phyloP scores from a whole-genome alignment of 192 early-diverging fungal genomes.

The Coemansia reversa region DNA sequence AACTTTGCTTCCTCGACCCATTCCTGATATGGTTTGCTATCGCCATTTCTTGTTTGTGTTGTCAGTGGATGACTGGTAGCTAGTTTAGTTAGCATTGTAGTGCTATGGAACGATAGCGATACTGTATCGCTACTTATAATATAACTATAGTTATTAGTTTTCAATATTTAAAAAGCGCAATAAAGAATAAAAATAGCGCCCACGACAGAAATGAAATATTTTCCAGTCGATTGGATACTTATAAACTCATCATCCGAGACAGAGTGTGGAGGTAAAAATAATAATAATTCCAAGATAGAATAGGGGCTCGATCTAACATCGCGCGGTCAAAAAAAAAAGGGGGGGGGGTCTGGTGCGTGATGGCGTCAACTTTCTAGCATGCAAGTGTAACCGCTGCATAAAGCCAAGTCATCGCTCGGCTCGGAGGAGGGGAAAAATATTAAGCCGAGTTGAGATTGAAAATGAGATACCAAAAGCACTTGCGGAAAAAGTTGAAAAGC shows the following conservation, averaged over 20 bases:
- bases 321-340: no score
- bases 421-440: neutral
- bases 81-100: neutral
- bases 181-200: neutral
- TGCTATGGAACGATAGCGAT: neutral
- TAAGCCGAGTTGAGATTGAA: neutral
- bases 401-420: neutral
- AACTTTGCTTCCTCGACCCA: slow-evolving; percentile 36
- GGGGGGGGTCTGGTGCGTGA: no score
- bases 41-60: neutral
- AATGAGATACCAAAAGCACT: neutral
- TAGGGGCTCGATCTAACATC: neutral
- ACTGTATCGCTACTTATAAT: neutral
- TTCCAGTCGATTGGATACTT: neutral
- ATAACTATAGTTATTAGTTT: neutral
- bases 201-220: neutral
- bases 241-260: neutral
- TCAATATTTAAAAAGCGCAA: neutral
- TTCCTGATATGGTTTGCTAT: slow-evolving; percentile 1
- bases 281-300: neutral
- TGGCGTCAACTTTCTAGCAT: neutral
- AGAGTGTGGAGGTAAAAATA: neutral
- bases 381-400: neutral
- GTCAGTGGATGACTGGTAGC: neutral
- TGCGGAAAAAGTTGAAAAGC: neutral